Conservation (phyloP, 257 asterid species). For the Lavandula angustifolia region DNA sequence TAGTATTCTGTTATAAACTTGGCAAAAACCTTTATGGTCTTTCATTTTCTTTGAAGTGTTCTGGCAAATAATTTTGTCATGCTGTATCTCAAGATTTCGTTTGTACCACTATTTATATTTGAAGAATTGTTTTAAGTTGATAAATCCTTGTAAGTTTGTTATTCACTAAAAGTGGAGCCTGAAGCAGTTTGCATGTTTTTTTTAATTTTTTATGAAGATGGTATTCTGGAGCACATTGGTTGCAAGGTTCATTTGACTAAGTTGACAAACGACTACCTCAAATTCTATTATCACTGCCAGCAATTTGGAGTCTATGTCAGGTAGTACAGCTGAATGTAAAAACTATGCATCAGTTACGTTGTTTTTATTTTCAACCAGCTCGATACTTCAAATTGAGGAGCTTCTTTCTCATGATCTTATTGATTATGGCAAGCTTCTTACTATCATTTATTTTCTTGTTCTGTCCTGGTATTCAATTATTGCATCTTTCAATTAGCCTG, state of each 20-base stretch:
- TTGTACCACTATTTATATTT: background rate
- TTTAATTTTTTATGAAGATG: constrained; percentile 51
- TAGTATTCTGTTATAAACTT: background rate
- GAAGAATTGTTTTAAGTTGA: constrained; percentile 1
- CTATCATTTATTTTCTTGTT: constrained; percentile 20
- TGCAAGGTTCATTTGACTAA: constrained; percentile 37
- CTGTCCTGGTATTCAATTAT: constrained; percentile 9
- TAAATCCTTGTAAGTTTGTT: constrained; percentile 16
- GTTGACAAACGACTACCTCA: constrained; percentile 39
- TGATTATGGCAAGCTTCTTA: constrained; percentile 8
- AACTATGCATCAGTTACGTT: constrained; percentile 19
- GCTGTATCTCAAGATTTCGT: constrained; percentile 8
- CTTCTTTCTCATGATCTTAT: constrained; percentile 22
- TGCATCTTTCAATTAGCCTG: background rate
- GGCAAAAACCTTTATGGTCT: background rate
- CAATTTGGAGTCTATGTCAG: constrained; percentile 74
- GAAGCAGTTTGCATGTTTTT: constrained; percentile 17
- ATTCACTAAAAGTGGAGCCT: constrained; percentile 11
- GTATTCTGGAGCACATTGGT: constrained; percentile 53
- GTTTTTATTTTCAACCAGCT: constrained; percentile 19
- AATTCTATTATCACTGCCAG: constrained; percentile 77
- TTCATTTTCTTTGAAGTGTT: constrained; percentile 18
- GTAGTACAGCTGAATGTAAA: constrained; percentile 39
- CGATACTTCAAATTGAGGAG: constrained; percentile 3
- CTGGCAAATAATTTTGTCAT: constrained; percentile 2